phyloP scores from a whole-genome alignment of 2,329 filamentous ascomycete genomes.

The Boeremia exigua region DNA sequence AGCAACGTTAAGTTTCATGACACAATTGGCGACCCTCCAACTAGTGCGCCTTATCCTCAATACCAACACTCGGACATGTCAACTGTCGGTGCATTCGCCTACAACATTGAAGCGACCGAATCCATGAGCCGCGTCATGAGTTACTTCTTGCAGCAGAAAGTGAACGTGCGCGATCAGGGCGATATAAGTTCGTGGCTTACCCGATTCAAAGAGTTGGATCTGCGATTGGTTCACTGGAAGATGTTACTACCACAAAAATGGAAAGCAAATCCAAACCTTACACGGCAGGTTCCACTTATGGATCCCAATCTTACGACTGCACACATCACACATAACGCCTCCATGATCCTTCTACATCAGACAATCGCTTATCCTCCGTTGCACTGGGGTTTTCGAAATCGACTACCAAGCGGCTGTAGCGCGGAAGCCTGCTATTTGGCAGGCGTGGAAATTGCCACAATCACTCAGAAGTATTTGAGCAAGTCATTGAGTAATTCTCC shows the following conservation, averaged over 20 bases:
- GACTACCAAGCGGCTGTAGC: conserved; percentile 23
- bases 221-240: conserved; percentile 30
- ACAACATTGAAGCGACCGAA: conserved; percentile 29
- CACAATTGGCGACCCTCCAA: neutral
- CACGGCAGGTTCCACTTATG: conserved; percentile 22
- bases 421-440: conserved; percentile 25
- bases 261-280: conserved; percentile 31
- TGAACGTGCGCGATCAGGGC: conserved; percentile 18
- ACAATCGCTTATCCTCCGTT: conserved; percentile 24
- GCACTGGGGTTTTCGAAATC: conserved; percentile 19
- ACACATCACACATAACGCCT: conserved; percentile 28
- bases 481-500: conserved; percentile 20
- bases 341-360: conserved; percentile 27
- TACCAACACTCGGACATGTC: conserved; percentile 22
- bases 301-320: conserved; percentile 27
- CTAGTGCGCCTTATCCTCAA: neutral
- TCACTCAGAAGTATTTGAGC: conserved; percentile 25
- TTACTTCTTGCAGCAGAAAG: conserved; percentile 29
- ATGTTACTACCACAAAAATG: conserved; percentile 30
- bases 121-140: conserved; percentile 28
- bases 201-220: conserved; percentile 30
- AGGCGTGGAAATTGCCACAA: conserved; percentile 24
- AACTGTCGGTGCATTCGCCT: conserved; percentile 27
- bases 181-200: conserved; percentile 28
- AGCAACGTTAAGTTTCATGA: neutral